Conservation (phyloP, 345 rosid species). For the Dimocarpus longan region DNA sequence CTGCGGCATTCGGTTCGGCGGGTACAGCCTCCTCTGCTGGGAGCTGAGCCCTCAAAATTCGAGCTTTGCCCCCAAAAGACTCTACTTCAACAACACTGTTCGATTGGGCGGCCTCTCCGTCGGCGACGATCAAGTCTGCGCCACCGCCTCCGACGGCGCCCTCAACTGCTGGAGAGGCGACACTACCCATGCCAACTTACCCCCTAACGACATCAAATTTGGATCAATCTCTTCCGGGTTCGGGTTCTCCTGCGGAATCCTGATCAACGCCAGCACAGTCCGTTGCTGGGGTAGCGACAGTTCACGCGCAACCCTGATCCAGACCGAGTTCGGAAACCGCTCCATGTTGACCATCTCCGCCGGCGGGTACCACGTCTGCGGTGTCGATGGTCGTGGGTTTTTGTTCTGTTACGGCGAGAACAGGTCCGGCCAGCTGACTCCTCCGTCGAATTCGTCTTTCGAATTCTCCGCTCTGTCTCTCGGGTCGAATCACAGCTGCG, state of each 20-base stretch:
- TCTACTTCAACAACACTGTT: conserved; percentile 49
- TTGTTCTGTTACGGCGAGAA: conserved; percentile 64
- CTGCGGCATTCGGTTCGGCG: conserved; percentile 76
- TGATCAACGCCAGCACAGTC: conserved; percentile 23
- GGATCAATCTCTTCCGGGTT: conserved; percentile 62
- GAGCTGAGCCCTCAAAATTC: conserved; percentile 22
- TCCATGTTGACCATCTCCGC: conserved; percentile 56
- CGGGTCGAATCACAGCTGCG: conserved; percentile 71
- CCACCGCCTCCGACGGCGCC: conserved; percentile 37
- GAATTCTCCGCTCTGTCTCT: conserved; percentile 58
- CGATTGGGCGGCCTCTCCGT: conserved; percentile 47
- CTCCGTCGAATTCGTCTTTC: conserved; percentile 39
- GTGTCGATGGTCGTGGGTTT: conserved; percentile 54
- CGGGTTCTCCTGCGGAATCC: conserved; percentile 75
- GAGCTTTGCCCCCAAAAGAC: conserved; percentile 38
- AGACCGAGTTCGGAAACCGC: conserved; percentile 45
- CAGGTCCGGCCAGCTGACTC: conserved; percentile 52
- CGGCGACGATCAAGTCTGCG: conserved; percentile 72
- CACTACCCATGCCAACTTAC: conserved; percentile 8
- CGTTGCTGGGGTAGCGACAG: conserved; percentile 61
- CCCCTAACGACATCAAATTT: conserved; percentile 29
- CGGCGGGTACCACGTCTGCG: conserved; percentile 80
- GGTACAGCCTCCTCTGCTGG: conserved; percentile 71
- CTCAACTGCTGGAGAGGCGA: conserved; percentile 63
- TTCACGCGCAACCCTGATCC: conserved; percentile 38